Conservation (phyloP, 164 flowering plant species). For the Aristolochia fimbriata region DNA sequence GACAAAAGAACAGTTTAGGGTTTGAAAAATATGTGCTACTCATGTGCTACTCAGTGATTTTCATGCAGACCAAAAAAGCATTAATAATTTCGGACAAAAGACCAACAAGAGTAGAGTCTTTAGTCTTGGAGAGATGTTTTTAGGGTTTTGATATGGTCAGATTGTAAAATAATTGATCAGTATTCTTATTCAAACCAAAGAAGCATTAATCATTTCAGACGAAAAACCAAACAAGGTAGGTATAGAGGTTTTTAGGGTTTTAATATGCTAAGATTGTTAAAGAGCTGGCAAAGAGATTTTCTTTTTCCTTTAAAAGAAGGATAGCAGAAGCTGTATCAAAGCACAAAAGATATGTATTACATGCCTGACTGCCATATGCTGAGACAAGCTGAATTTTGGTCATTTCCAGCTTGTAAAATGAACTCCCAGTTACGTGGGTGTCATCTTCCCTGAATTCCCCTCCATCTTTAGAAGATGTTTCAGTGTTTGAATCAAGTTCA, state of each 20-base stretch:
- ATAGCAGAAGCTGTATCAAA: no score
- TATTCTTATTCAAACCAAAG: no score
- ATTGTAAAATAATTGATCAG: no score
- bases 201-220: background rate
- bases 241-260: background rate
- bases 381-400: slow-evolving; percentile 56
- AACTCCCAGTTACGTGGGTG: slow-evolving; percentile 31
- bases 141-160: background rate
- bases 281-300: background rate
- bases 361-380: slow-evolving; percentile 61
- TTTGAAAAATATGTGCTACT: no score
- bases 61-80: background rate
- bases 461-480: slow-evolving; percentile 25
- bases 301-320: background rate
- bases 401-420: slow-evolving; percentile 88
- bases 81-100: background rate
- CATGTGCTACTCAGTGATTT: no score
- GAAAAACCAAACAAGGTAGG: background rate
- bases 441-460: slow-evolving; percentile 38
- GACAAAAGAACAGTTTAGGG: no score
- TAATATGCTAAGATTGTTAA: background rate
- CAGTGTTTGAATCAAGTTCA: slow-evolving; percentile 18
- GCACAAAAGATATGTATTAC: slow-evolving; percentile 1
- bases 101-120: background rate
- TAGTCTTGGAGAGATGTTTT: background rate